These are phyloP conservation scores for Diplodia sapinea DNA, from an alignment of 2,329 filamentous ascomycete genomes.

Conservation along the genomic window DNA sequence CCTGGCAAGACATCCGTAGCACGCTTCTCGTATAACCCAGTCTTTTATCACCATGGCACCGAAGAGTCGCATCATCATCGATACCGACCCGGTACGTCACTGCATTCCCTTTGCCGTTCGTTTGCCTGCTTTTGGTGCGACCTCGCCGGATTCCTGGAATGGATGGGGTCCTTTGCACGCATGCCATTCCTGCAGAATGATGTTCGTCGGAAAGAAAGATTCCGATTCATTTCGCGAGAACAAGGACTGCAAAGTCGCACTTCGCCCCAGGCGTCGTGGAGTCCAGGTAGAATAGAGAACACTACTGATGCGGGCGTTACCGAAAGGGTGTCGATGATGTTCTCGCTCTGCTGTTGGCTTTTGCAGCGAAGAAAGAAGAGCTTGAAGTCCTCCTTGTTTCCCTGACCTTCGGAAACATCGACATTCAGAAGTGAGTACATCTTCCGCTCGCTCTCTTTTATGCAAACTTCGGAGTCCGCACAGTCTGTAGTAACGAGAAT, in stretches of 20 bases:
- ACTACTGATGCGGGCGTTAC: neutral
- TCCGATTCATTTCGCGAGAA: too few relatives aligned
- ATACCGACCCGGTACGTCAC: conserved; percentile 81
- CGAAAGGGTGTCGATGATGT: conserved; percentile 84
- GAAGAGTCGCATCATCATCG: conserved; percentile 73
- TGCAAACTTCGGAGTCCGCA: neutral
- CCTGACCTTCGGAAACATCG: conserved; percentile 92
- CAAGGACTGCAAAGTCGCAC: too few relatives aligned
- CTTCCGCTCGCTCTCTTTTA: neutral
- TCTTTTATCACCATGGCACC: conserved; percentile 3
- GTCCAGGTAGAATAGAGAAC: neutral
- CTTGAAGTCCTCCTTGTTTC: conserved; percentile 85
- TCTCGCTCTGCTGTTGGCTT: conserved; percentile 83
- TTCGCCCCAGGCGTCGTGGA: too few relatives aligned
- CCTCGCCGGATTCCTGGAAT: neutral
- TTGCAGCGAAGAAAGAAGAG: conserved; percentile 81
- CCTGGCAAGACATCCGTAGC: neutral
- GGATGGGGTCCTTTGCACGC: neutral
- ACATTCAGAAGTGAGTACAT: conserved; percentile 71
- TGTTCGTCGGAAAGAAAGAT: neutral
- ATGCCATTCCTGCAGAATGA: neutral
- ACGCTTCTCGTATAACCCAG: neutral
- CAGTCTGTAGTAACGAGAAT: neutral
- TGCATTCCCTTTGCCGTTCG: neutral
- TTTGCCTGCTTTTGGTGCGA: neutral